Evolutionary conservation across 257 asterid species (phyloP).

Genomic region (Lycium ferocissimum): DNA sequence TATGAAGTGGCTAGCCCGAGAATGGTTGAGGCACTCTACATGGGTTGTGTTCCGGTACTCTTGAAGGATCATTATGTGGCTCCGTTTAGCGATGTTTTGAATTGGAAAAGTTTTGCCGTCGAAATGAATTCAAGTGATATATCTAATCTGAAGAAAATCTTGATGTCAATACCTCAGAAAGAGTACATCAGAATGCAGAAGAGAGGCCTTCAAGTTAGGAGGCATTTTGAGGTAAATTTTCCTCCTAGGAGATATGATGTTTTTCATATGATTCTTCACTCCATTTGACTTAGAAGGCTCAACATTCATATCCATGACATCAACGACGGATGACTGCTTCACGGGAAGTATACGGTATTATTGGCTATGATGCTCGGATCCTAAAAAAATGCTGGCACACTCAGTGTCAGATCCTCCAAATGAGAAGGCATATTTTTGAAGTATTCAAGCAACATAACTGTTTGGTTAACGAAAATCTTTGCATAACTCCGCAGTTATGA

Average conservation of each 20-base stretch:
- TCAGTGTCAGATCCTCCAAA: not conserved
- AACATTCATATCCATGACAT: slow-evolving; percentile 54
- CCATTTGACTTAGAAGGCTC: slow-evolving; percentile 65
- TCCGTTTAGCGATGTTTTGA: slow-evolving; percentile 60
- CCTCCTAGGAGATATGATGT: slow-evolving; percentile 62
- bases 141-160: slow-evolving; percentile 53
- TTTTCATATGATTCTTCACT: slow-evolving; percentile 66
- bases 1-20: slow-evolving; percentile 75
- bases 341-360: not conserved
- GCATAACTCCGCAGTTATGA: not conserved
- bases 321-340: slow-evolving; percentile 30
- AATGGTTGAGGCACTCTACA: slow-evolving; percentile 69
- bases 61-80: slow-evolving; percentile 59
- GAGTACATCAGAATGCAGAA: slow-evolving; percentile 53
- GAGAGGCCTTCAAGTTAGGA: slow-evolving; percentile 49
- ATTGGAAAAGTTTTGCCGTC: slow-evolving; percentile 55
- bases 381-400: not conserved
- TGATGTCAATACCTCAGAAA: slow-evolving; percentile 43
- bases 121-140: slow-evolving; percentile 47
- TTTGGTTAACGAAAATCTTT: not conserved
- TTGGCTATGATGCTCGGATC: not conserved
- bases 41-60: slow-evolving; percentile 65
- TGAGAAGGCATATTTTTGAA: not conserved
- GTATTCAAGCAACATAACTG: not conserved
- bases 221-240: slow-evolving; percentile 62